Evolutionary conservation across 2,329 filamentous ascomycete genomes (phyloP), one percentile per base, ranked within the genome.

Genomic region (Cladorrhinum sp.): DNA sequence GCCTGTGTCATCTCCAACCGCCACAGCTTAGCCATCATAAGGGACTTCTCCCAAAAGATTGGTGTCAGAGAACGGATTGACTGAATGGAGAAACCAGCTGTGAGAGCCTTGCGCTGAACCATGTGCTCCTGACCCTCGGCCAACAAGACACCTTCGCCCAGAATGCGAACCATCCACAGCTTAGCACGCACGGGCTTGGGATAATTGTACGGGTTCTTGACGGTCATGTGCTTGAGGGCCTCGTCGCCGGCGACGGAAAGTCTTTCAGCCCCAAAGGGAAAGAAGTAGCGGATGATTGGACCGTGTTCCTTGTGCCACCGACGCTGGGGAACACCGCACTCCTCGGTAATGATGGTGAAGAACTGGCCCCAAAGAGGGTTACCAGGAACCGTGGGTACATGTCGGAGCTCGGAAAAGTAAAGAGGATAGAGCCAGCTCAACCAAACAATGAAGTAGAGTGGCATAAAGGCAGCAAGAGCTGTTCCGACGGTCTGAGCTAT

Each of bases 251-350:
- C 76, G 50, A 79, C 67, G 2, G 77, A 75, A 8, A 79, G 71
- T 41, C 77, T 72, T 66, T 78, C 77, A 23, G 73, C 70, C 53
- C 77, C 77, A 38, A 79, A 75, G 23, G 77, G 77, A 60, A 79
- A 79, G 71, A 76, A 78, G 62, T 79, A 79, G 57, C 77, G 72
- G 56, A 79, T 73, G 50, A 79, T 76, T 27, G 74, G 71, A 16
- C 76, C 77, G 51, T 77, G 70, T 23, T 73, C 54, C 38, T 72
- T 61, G 65, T 79, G 77, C 77, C 77, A 79, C 60, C 69, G 60
- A 49, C 77, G 73, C 59, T 78, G 76, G 16, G 75, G 71, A 6
- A 77, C 68, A 55, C 77, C 77, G 52, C 73, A 74, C 63, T 79
- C 77, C 51, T 71, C 68, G 13, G 69, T 70, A 61, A 79, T 75